Base-by-base conservation (phyloP, 495 filamentous ascomycete genomes). In the Lepidopterella palustris region DNA sequence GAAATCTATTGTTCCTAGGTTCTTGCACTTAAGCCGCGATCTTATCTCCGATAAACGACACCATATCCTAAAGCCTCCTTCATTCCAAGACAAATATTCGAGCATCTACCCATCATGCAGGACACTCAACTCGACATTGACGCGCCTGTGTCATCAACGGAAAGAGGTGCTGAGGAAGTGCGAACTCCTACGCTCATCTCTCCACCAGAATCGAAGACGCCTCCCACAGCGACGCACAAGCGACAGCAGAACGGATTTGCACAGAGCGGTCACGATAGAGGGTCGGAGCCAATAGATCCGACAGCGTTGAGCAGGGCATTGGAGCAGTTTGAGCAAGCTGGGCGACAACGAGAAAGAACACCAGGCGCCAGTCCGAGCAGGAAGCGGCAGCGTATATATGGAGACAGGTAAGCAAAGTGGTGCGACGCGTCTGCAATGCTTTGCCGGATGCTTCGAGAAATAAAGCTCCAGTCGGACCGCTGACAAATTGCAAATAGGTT, bases 371-470 rank as follows among this genome's bases (percentile, higher is more conserved):
- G 88, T 70, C 90, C 91, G 13, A 90, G 85, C 74, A 80, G 91
- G 66, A 96, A 96, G 72, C 81, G 90, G 48, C 91, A 90, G 67
- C 80, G 90, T 56, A 82, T 96, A 5, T 90, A 95, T 70, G 89
- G 86, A 32, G 89, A 92, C 65, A 82, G 90, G 84, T 90, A 51
- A 70, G 79, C 74, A 25, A 27, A 18, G 28, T 6, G 28, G 11
- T 18, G 35, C 10, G 18, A 42, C 13, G n/a, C n/a, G 35, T 11
- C 10, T 42, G 35, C 10, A 18, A 15, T 3, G 35, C 13, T 42
- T 15, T 3, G 35, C 35, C 18, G 10, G 9, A 42, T 42, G 35
- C 35, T n/a, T n/a, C n/a, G n/a, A n/a, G n/a, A n/a, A n/a, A n/a
- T n/a, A n/a, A n/a, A n/a, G n/a, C n/a, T n/a, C n/a, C n/a, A n/a